Base-by-base conservation (phyloP, 805 yeast species). In the Ogataea saltuana region DNA sequence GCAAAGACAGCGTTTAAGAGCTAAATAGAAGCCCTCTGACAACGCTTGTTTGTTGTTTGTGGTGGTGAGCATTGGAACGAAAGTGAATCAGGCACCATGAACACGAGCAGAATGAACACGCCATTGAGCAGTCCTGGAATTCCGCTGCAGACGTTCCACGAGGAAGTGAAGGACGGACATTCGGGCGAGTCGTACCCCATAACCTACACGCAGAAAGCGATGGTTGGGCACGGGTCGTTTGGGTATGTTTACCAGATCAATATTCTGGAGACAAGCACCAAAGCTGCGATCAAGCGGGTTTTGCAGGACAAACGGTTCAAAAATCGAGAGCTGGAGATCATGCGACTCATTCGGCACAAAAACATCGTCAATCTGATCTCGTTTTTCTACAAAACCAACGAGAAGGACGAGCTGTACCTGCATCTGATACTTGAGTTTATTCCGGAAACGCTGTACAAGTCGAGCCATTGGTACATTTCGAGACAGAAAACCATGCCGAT, bases 141-240 rank as follows among this genome's bases (percentile, higher is more conserved):
- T 17, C 50, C 47, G 27, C 45, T 45, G 27, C 56, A 63, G 31
- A 48, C 53, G n/a, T 50, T 80, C 29, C 74, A 79, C 39, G 89
- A 85, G 61, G 77, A 74, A 42, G 93, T 82, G 45, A 78, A 76
- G 54, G 84, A 84, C 55, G 90, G 91, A 31, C 81, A 75, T 58
- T 78, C 83, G 7, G 88, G 85, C 42, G 80, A 80, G 49, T 57
- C 70, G 22, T 70, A 72, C 39, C 75, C 78, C 39, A 76, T 91
- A 43, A 79, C 82, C 37, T 88, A 87, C 68, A 84, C 90, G 13
- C 88, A 84, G 56, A 78, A 87, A 30, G 85, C 87, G 53, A 89
- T 90, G 75, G 93, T 91, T 31, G 99, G 99, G n/a, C 95, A 88
- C 65, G 99, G 99, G 9, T 90, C 98, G n/a, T 93, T 93, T 69